A percentile compares a stretch with the other conserved stretches of the same genome.
Conservation (phyloP, 2,329 filamentous ascomycete species). For the Hyphodiscus sp. region DNA sequence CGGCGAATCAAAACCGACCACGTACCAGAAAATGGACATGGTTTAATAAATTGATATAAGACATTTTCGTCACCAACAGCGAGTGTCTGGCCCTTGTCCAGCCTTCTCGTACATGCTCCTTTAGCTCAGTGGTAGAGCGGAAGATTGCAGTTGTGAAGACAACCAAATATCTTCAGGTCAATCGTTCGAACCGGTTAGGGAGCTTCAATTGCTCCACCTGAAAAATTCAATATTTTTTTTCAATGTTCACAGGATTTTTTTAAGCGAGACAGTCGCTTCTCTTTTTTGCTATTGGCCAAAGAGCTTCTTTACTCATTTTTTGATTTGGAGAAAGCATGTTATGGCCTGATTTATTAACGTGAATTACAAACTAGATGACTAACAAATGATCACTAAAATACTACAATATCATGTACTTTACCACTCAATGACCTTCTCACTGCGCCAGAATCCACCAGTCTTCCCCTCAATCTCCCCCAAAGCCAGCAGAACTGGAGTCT, state of each 20-base stretch:
- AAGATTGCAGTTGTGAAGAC: constrained; percentile 12
- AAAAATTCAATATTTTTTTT: neutral
- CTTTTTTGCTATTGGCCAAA: too few relatives aligned
- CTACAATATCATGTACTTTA: too few relatives aligned
- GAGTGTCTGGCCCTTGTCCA: too few relatives aligned
- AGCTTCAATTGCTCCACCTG: constrained; percentile 7
- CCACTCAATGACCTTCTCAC: neutral
- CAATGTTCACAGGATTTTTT: neutral
- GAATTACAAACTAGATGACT: too few relatives aligned
- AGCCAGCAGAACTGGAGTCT: constrained; percentile 1
- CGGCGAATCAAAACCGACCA: neutral
- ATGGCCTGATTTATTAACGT: too few relatives aligned
- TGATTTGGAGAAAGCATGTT: too few relatives aligned
- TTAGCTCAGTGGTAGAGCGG: constrained; percentile 22
- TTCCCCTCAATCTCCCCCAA: neutral
- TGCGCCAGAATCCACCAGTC: neutral
- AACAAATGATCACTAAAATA: too few relatives aligned
- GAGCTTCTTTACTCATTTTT: too few relatives aligned
- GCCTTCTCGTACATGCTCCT: too few relatives aligned
- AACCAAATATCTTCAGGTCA: constrained; percentile 15
- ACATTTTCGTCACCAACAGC: too few relatives aligned
- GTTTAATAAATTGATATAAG: neutral
- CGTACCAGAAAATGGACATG: neutral
- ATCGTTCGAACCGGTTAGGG: constrained; percentile 20
- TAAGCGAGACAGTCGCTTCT: neutral